Evolutionary conservation across 305 asterid genomes (phyloP).

Genomic region (Plantago coronopus): DNA sequence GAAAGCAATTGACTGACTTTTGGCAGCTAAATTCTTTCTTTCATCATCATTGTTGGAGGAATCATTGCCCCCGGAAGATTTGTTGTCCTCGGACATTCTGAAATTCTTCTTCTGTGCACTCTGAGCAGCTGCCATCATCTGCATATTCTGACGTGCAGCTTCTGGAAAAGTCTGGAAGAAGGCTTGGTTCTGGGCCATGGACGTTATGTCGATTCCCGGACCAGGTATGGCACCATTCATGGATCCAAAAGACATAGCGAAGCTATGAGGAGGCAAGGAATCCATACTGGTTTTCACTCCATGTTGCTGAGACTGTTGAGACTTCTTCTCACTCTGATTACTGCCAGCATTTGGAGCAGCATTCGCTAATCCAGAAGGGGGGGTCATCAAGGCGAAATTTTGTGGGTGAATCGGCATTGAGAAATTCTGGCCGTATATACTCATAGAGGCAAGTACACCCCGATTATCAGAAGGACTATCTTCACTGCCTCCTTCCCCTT

Average conservation of each 20-base stretch:
- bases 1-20: slow-evolving; percentile 73
- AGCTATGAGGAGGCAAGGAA: slow-evolving; percentile 53
- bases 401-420: slow-evolving; percentile 68
- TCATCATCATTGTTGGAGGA: slow-evolving; percentile 58
- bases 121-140: slow-evolving; percentile 46
- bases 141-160: slow-evolving; percentile 55
- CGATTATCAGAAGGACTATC: slow-evolving; percentile 68
- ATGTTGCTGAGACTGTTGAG: slow-evolving; percentile 37
- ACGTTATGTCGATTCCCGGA: slow-evolving; percentile 49
- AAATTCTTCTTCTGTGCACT: slow-evolving; percentile 52
- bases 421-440: slow-evolving; percentile 62
- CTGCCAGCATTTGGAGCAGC: slow-evolving; percentile 16
- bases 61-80: slow-evolving; percentile 45
- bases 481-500: slow-evolving; percentile 53
- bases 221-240: slow-evolving; percentile 43
- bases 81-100: slow-evolving; percentile 53
- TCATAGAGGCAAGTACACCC: slow-evolving; percentile 52
- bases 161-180: slow-evolving; percentile 62
- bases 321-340: slow-evolving; percentile 37
- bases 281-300: slow-evolving; percentile 34
- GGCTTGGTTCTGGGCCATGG: slow-evolving; percentile 70
- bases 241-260: slow-evolving; percentile 78
- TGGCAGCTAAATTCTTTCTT: slow-evolving; percentile 34
- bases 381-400: slow-evolving; percentile 59
- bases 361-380: slow-evolving; percentile 27